Percentiles rank a stretch among this genome's conserved stretches.
Evolutionary conservation across 1,284 basidiomycete genomes (phyloP).

Genomic region (Puccinia triticina): DNA sequence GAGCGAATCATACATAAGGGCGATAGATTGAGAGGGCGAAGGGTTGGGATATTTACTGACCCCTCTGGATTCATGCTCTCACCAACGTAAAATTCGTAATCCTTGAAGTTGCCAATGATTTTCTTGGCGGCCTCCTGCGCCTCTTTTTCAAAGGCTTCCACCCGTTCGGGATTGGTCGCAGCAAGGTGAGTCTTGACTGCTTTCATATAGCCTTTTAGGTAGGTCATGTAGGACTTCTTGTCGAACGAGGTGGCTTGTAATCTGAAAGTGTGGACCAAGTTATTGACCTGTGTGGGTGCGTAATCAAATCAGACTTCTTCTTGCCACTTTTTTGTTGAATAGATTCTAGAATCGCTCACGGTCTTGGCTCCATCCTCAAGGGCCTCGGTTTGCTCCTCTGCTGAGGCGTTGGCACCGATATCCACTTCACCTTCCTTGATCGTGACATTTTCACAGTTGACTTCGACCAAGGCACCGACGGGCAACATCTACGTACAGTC

Average conservation of each 20-base stretch:
- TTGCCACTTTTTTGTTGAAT: background rate
- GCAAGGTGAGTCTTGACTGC: constrained; percentile 67
- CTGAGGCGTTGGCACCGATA: constrained; percentile 74
- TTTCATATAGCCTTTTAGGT: constrained; percentile 92
- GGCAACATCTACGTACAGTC: constrained; percentile 63
- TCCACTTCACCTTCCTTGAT: constrained; percentile 84
- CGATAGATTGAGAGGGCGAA: background rate
- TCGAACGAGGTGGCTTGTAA: constrained; percentile 82
- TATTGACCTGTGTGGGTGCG: constrained; percentile 70
- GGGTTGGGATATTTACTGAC: constrained; percentile 59
- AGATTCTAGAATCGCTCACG: constrained; percentile 5
- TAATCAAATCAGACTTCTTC: background rate
- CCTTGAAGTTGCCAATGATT: constrained; percentile 83
- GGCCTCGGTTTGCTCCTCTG: constrained; percentile 82
- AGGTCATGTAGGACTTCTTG: constrained; percentile 83
- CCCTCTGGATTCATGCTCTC: constrained; percentile 66
- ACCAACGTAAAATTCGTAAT: constrained; percentile 86
- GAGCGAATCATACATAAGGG: background rate
- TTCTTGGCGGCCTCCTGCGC: constrained; percentile 68
- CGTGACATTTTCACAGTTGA: constrained; percentile 76
- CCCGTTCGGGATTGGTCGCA: constrained; percentile 68
- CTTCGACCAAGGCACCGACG: constrained; percentile 83
- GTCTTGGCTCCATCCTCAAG: constrained; percentile 73
- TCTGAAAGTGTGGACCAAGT: constrained; percentile 89
- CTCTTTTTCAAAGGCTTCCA: constrained; percentile 80